phyloP scores from a whole-genome alignment of 2,329 filamentous ascomycete species.

The Verticillium tricorpus region DNA sequence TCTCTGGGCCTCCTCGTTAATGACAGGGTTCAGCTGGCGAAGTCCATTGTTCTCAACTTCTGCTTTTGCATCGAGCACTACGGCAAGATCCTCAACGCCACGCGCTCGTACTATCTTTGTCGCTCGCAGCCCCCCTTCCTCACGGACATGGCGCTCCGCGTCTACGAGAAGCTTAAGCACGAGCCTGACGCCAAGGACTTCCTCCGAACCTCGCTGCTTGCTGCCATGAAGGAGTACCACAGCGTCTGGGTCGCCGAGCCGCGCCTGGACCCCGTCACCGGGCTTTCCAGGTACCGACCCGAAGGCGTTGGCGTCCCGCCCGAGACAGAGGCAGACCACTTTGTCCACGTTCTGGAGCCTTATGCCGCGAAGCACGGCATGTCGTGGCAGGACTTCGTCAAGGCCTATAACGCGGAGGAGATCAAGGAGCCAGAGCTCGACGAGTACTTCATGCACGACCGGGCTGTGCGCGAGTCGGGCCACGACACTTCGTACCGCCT shows the following conservation, averaged over 20 bases:
- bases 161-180: constrained; percentile 89
- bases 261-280: constrained; percentile 70
- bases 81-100: constrained; percentile 96
- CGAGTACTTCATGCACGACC: constrained; percentile 93
- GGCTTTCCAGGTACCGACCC: constrained; percentile 80
- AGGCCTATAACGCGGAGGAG: constrained; percentile 75
- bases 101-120: constrained; percentile 89
- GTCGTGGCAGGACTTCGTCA: constrained; percentile 78
- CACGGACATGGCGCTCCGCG: constrained; percentile 92
- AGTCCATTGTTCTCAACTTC: constrained; percentile 93
- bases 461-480: constrained; percentile 90
- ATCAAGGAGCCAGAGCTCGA: constrained; percentile 85
- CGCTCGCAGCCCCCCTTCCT: constrained; percentile 95
- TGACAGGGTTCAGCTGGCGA: constrained; percentile 80
- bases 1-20: constrained; percentile 84
- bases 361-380: constrained; percentile 82
- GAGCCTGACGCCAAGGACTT: constrained; percentile 79
- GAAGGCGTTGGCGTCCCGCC: constrained; percentile 82
- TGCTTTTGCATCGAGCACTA: constrained; percentile 98
- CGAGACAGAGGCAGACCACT: constrained; percentile 85
- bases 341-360: constrained; percentile 75
- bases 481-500: constrained; percentile 95
- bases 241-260: constrained; percentile 81
- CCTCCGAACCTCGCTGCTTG: constrained; percentile 71
- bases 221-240: constrained; percentile 96